Evolutionary conservation across 306 rosid genomes (phyloP).

Genomic region (Dalbergia oliveri): DNA sequence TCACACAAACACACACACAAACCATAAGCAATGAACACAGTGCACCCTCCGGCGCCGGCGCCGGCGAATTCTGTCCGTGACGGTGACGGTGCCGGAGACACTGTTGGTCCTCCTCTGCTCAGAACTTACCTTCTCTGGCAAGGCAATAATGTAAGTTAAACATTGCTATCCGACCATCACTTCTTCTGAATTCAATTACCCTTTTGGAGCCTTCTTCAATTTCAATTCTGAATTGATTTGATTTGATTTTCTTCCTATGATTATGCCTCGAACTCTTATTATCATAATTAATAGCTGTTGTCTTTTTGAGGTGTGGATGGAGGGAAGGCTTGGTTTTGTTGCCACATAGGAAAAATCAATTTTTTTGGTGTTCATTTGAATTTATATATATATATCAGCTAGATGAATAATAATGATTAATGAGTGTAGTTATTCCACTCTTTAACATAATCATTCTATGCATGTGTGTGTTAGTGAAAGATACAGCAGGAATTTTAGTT

Average conservation of each 20-base stretch:
- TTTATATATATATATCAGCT: neutral
- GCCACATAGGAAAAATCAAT: neutral
- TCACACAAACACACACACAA: neutral
- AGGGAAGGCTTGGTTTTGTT: neutral
- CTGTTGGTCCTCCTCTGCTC: constrained; percentile 39
- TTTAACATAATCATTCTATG: neutral
- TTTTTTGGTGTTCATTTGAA: neutral
- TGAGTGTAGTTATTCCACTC: neutral
- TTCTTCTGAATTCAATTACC: neutral
- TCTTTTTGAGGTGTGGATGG: neutral
- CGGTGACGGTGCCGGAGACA: constrained; percentile 35
- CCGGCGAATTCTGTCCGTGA: constrained; percentile 30
- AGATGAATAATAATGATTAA: neutral
- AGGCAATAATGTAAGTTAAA: constrained; percentile 69
- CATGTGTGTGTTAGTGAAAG: neutral
- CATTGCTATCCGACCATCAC: neutral
- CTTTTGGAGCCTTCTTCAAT: neutral
- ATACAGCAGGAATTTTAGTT: neutral
- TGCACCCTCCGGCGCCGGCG: constrained; percentile 44
- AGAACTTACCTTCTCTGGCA: constrained; percentile 68
- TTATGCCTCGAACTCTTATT: neutral
- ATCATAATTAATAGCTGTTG: neutral
- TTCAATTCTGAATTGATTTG: neutral
- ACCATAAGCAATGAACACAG: constrained; percentile 24
- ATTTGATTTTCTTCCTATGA: neutral